Conservation (phyloP, 495 filamentous ascomycete species). For the Astrocystis sublimbata region DNA sequence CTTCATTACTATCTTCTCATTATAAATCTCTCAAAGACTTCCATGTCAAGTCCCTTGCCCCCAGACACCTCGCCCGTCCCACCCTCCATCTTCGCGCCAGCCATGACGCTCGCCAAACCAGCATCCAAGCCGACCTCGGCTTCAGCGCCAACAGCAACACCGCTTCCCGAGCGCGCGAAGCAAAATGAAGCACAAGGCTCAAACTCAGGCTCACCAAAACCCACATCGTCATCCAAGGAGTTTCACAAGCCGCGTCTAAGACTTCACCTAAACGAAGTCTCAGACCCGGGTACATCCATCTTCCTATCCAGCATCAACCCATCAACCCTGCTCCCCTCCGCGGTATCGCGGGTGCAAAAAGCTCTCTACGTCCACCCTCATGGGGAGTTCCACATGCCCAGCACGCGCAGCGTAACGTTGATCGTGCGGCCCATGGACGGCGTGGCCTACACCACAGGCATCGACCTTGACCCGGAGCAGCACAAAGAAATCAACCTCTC, state of each 20-base stretch:
- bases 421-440: constrained; percentile 76
- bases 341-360: constrained; percentile 59
- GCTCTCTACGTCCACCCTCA: constrained; percentile 22
- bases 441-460: constrained; percentile 86
- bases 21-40: background rate
- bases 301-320: constrained; percentile 66
- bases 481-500: constrained; percentile 96
- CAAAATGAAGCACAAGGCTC: background rate
- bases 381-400: constrained; percentile 36
- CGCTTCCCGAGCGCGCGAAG: constrained; percentile 13
- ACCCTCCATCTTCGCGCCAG: constrained; percentile 31
- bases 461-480: constrained; percentile 71
- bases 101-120: constrained; percentile 26
- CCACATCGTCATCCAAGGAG: constrained; percentile 11
- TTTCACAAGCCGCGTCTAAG: constrained; percentile 64
- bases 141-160: constrained; percentile 17
- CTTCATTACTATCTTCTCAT: background rate
- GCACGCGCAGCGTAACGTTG: constrained; percentile 79
- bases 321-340: constrained; percentile 55
- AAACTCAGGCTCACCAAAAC: no score
- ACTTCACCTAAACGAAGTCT: constrained; percentile 69
- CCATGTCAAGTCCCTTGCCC: constrained; percentile 30
- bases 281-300: constrained; percentile 57
- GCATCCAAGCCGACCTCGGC: background rate
- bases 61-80: constrained; percentile 36